Percentiles rank a stretch among this genome's conserved stretches.
Evolutionary conservation across 2,329 filamentous ascomycete species (phyloP).

Genomic region (Cercospora zeae-maydis): DNA sequence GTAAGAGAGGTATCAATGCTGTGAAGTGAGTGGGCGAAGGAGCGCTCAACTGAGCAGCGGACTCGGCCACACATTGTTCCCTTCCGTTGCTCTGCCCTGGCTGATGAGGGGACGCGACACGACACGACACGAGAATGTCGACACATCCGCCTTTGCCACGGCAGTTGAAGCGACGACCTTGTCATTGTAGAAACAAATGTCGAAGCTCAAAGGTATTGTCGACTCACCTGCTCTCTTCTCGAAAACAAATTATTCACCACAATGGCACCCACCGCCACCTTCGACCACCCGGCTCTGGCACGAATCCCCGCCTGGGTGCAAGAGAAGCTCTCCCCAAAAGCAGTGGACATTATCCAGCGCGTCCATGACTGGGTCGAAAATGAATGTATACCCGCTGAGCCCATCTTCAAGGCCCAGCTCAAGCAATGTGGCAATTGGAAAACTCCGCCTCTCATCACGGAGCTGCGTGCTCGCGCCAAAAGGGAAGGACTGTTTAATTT

Average conservation of each 20-base stretch:
- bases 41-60: neutral
- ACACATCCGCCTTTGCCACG: slow-evolving; percentile 6
- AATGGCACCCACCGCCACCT: neutral
- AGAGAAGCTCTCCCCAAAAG: slow-evolving; percentile 27
- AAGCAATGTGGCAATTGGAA: slow-evolving; percentile 25
- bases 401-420: slow-evolving; percentile 26
- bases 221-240: neutral
- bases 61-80: neutral
- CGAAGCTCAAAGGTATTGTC: neutral
- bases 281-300: slow-evolving; percentile 22
- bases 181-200: neutral
- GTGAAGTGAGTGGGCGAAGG: neutral
- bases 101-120: neutral
- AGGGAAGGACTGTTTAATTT: slow-evolving; percentile 26
- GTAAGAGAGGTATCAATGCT: neutral
- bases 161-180: neutral
- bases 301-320: slow-evolving; percentile 25
- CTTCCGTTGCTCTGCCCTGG: neutral
- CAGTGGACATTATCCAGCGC: slow-evolving; percentile 23
- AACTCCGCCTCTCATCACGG: slow-evolving; percentile 22
- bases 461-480: slow-evolving; percentile 24
- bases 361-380: slow-evolving; percentile 27
- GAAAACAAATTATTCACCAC: neutral
- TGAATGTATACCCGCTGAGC: slow-evolving; percentile 28
- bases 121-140: slow-evolving; percentile 6